Base-by-base conservation (phyloP, 2,329 filamentous ascomycete species). In the Alternaria sp. region DNA sequence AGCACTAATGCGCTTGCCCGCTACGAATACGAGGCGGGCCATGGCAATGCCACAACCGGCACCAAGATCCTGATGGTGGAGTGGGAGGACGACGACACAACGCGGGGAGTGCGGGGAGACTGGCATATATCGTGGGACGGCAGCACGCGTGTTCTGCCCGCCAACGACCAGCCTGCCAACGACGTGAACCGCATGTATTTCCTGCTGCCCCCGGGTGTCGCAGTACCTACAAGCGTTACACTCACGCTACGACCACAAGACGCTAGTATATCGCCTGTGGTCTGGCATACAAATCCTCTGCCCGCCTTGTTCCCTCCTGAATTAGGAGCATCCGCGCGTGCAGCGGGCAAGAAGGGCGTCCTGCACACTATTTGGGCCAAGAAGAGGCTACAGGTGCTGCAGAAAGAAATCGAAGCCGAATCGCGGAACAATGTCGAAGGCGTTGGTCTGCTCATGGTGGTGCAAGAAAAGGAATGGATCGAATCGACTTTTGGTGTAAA, bases 41-140 rank as follows among this genome's bases (percentile, higher is more conserved):
- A 86, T 75, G 90, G 88, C 51, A 92, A 92, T 71, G 62, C 62
- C 53, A 67, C 66, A 42, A 90, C 94, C 66, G 93, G 93, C 41
- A 96, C 92, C 64, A 97, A 96, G 82, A 89, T 97, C 64, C 82
- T 97, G 69, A 95, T 97, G 92, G 89, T 96, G 39, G 93, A 97
- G 78, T 97, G 93, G 93, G 88, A 92, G 75, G 87, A 89, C 53
- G 85, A 86, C 66, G 81, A 84, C 60, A 77, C 81, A 42, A 83
- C 80, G 3, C 78, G 81, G 52, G 78, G 79, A 11, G 65, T 83
- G 16, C 74, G 72, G 0, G 85, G 84, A 3, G 85, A 85, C 61
- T 96, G 93, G 93, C 86, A 91, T 59, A 89, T 96, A 20, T 90
- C 88, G 2, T 96, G 93, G 93, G 88, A 93, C 42, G 91, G 91